Evolutionary conservation across 2,329 filamentous ascomycete genomes (phyloP).

Genomic region (Incumbomyces delicatus): DNA sequence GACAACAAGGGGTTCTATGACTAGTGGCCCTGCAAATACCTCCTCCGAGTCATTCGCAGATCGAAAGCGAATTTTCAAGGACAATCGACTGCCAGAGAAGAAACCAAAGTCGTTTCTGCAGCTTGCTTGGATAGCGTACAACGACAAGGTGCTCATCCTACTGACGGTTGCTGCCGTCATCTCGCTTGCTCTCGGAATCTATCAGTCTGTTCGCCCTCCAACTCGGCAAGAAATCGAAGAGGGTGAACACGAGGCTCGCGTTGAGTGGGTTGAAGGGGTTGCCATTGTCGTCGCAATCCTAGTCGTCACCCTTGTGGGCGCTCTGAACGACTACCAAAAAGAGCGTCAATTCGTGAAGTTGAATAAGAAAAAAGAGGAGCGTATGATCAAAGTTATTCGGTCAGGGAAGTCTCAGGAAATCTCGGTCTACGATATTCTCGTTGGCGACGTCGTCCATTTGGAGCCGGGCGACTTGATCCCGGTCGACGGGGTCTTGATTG

Average conservation of each 20-base stretch:
- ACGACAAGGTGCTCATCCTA: constrained; percentile 65
- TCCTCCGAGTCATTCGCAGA: constrained; percentile 40
- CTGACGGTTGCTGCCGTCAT: constrained; percentile 58
- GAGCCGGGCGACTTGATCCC: constrained; percentile 65
- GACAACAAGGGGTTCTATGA: constrained; percentile 14
- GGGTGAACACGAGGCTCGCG: constrained; percentile 36
- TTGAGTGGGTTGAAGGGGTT: constrained; percentile 75
- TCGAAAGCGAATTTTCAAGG: constrained; percentile 59
- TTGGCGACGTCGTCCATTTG: constrained; percentile 63
- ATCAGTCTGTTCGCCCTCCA: constrained; percentile 30
- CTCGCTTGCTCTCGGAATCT: constrained; percentile 62
- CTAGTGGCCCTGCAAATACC: constrained; percentile 13
- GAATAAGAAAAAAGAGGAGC: constrained; percentile 69
- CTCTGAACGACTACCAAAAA: constrained; percentile 75
- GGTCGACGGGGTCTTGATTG: constrained; percentile 61
- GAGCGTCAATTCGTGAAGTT: constrained; percentile 71
- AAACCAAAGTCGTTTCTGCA: constrained; percentile 57
- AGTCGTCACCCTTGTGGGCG: constrained; percentile 66
- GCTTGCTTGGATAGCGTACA: constrained; percentile 66
- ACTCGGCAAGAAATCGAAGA: constrained; percentile 11
- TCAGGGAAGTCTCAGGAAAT: constrained; percentile 62
- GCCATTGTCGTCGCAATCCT: constrained; percentile 68
- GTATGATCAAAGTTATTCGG: constrained; percentile 64
- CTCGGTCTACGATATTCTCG: constrained; percentile 60
- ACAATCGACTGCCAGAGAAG: constrained; percentile 56